phyloP scores from a whole-genome alignment of 2,329 filamentous ascomycete genomes.

The Aureobasidium sp. region DNA sequence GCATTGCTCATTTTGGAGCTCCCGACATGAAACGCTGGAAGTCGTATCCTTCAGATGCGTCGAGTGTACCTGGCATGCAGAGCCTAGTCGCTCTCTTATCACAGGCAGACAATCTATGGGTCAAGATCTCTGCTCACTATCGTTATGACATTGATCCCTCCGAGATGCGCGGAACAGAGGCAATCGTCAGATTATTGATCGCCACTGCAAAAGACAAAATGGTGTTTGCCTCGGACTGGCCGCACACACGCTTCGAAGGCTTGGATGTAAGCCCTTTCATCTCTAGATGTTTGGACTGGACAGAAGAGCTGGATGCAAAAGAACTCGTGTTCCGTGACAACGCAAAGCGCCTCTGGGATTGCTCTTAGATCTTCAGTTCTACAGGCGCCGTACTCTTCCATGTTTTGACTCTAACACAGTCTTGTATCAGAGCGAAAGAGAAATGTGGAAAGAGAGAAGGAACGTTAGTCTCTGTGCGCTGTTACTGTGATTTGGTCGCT shows the following conservation, averaged over 20 bases:
- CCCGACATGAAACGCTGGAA: constrained; percentile 27
- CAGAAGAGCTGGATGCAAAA: constrained; percentile 39
- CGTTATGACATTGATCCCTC: constrained; percentile 43
- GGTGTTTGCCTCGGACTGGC: constrained; percentile 58
- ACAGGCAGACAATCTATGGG: constrained; percentile 43
- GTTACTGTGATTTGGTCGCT: too few relatives aligned
- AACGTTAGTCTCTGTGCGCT: too few relatives aligned
- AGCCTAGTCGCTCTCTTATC: constrained; percentile 42
- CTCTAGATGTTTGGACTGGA: constrained; percentile 48
- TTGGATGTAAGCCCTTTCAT: constrained; percentile 51
- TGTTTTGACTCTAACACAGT: too few relatives aligned
- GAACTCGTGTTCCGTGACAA: constrained; percentile 49
- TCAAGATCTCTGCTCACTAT: constrained; percentile 56
- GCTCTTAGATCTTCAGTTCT: too few relatives aligned
- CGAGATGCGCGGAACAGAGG: constrained; percentile 39
- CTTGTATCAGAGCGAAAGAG: too few relatives aligned
- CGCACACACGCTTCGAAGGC: constrained; percentile 55
- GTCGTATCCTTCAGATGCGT: constrained; percentile 4
- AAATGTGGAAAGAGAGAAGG: too few relatives aligned
- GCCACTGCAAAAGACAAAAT: constrained; percentile 39
- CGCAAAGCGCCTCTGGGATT: constrained; percentile 45
- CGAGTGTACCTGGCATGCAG: constrained; percentile 37
- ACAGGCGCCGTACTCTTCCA: too few relatives aligned
- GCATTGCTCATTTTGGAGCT: constrained; percentile 53
- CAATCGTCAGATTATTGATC: constrained; percentile 45